These are phyloP conservation scores for Coprinellus aureogranulatus DNA, from an alignment of 768 basidiomycete genomes.

Conservation along the genomic window DNA sequence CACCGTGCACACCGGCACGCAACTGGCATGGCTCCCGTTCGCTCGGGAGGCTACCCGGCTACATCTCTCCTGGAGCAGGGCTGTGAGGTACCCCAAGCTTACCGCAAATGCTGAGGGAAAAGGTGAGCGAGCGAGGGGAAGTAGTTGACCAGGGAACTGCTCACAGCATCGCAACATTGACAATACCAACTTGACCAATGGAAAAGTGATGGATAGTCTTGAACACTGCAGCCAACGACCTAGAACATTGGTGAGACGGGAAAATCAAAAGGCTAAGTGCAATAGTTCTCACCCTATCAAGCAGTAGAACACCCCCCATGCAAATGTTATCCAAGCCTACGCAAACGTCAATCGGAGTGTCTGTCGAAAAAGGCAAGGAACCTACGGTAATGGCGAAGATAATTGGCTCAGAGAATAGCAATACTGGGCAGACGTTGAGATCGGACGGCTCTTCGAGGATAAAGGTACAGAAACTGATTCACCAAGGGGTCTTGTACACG, in stretches of 20 bases:
- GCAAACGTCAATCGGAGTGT: not conserved
- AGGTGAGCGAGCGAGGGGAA: conserved; percentile 6
- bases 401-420: conserved; percentile 68
- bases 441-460: too few relatives aligned
- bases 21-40: too few relatives aligned
- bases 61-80: conserved; percentile 45
- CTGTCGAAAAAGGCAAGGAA: conserved; percentile 25
- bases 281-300: conserved; percentile 40
- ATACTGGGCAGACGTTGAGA: conserved; percentile 37
- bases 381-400: conserved; percentile 66
- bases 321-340: conserved; percentile 63
- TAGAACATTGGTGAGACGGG: conserved; percentile 15
- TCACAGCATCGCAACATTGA: conserved; percentile 55
- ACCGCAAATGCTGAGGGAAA: conserved; percentile 44
- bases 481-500: conserved; percentile 69
- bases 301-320: conserved; percentile 71
- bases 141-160: conserved; percentile 11
- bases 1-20: too few relatives aligned
- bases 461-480: too few relatives aligned
- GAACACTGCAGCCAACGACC: conserved; percentile 60
- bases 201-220: conserved; percentile 53
- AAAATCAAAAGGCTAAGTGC: conserved; percentile 28
- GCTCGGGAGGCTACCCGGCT: too few relatives aligned
- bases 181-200: conserved; percentile 53
- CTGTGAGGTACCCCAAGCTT: conserved; percentile 41